Evolutionary conservation across 2,329 filamentous ascomycete species (phyloP), one percentile per base, ranked within the genome.

Genomic region (Sporothrix pallida): DNA sequence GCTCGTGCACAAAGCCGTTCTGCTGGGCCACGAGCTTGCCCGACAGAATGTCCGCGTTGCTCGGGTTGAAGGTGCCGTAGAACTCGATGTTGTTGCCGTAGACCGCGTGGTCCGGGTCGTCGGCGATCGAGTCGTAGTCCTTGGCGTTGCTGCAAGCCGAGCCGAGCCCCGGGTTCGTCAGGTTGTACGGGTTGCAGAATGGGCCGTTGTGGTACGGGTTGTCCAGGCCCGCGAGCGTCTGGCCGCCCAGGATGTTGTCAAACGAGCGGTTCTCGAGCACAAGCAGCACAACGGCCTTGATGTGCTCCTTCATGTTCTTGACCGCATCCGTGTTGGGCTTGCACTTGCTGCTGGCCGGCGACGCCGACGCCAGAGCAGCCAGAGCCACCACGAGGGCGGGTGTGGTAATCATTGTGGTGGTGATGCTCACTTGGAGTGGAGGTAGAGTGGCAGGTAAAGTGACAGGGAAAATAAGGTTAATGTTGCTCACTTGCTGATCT

Each of bases 201-300:
- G 82, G 82, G 0, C 83, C 83, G 60, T 80, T 83, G 75, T 83
- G 81, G 76, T 82, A 79, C 8, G 82, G 81, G 76, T 84, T 84
- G 58, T 84, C 81, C 2, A 84, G 75, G 37, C 82, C 82, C 15
- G 77, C 73, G 17, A 79, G 75, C 15, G 76, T 82, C 78, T 83
- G 81, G 9, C 83, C 83, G 72, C 83, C 83, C 5, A 84, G 77
- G 8, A 85, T 74, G 77, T 84, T 85, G 76, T 85, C 83, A 31
- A 84, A 77, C 0, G 83, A 84, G 71, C 83, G 83, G 77, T 84
- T 84, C 76, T 84, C 83, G 80, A 84, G 81, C 10, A 85, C 83
- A 20, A 86, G 78, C 37, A 86, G 82, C 65, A 86, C 84, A 6
- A 86, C 83, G 76, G 84, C 84, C 78, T 85, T 85, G 78, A 86